Conservation (phyloP, 2,329 filamentous ascomycete species). For the Diplodia intermedia region DNA sequence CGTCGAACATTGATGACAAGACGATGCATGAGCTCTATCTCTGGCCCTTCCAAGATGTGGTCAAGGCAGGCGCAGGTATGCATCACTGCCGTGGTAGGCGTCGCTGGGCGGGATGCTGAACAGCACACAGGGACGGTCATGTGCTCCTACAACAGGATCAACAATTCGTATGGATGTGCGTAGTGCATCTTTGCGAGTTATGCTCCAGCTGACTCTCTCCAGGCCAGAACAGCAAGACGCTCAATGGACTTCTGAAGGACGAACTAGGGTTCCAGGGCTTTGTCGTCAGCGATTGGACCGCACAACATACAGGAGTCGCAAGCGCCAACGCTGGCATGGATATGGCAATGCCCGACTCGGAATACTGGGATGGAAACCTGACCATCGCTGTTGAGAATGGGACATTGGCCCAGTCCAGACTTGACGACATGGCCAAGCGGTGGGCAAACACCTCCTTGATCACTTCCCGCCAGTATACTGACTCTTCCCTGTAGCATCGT, state of each 20-base stretch:
- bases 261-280: constrained; percentile 84
- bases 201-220: constrained; percentile 21
- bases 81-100: background rate
- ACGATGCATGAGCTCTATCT: constrained; percentile 71
- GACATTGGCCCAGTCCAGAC: constrained; percentile 45
- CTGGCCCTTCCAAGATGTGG: constrained; percentile 69
- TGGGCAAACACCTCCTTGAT: background rate
- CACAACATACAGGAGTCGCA: constrained; percentile 57
- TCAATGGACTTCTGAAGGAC: constrained; percentile 78
- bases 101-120: background rate
- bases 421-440: constrained; percentile 52
- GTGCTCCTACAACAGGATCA: constrained; percentile 59
- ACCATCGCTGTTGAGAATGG: constrained; percentile 61
- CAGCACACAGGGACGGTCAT: constrained; percentile 59
- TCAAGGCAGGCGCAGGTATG: constrained; percentile 59
- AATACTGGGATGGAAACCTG: constrained; percentile 64
- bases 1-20: constrained; percentile 69
- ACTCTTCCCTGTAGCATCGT: constrained; percentile 45
- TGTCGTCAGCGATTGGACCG: constrained; percentile 74
- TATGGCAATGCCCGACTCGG: constrained; percentile 64
- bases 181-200: background rate
- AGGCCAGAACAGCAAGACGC: constrained; percentile 69
- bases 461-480: background rate
- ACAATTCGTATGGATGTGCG: constrained; percentile 59
- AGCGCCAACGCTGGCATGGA: constrained; percentile 57